Conservation (phyloP, 2,329 filamentous ascomycete species). For the Zasmidium angulare region DNA sequence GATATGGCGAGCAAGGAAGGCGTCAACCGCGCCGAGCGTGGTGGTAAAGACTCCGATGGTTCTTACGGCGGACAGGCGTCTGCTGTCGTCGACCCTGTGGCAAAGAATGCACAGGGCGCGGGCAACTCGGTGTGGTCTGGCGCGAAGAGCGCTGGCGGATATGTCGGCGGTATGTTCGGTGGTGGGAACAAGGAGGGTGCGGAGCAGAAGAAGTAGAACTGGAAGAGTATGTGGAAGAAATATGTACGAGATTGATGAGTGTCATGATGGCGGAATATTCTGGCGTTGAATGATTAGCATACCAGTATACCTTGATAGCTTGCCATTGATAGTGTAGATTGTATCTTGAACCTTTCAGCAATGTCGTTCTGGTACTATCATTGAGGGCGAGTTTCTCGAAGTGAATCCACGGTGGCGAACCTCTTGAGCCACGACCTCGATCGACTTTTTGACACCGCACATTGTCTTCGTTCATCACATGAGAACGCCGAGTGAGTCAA, state of each 20-base stretch:
- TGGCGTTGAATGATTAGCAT: background rate
- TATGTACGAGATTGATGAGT: background rate
- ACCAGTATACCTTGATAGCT: background rate
- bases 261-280: background rate
- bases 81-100: conserved; percentile 35
- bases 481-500: background rate
- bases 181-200: conserved; percentile 35
- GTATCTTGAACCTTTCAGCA: no score
- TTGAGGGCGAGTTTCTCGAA: background rate
- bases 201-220: conserved; percentile 12
- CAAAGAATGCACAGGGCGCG: conserved; percentile 30
- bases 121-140: conserved; percentile 30
- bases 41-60: conserved; percentile 63
- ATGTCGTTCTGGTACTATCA: background rate
- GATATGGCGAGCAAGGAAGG: conserved; percentile 64
- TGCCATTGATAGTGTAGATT: background rate
- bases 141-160: conserved; percentile 35
- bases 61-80: conserved; percentile 44
- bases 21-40: conserved; percentile 63
- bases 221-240: background rate
- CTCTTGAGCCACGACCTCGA: background rate
- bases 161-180: conserved; percentile 34
- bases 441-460: background rate
- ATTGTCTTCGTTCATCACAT: background rate
- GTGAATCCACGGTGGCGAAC: background rate